Conservation (phyloP, 176 grass and related monocot genomes). For the Carex kokanica region DNA sequence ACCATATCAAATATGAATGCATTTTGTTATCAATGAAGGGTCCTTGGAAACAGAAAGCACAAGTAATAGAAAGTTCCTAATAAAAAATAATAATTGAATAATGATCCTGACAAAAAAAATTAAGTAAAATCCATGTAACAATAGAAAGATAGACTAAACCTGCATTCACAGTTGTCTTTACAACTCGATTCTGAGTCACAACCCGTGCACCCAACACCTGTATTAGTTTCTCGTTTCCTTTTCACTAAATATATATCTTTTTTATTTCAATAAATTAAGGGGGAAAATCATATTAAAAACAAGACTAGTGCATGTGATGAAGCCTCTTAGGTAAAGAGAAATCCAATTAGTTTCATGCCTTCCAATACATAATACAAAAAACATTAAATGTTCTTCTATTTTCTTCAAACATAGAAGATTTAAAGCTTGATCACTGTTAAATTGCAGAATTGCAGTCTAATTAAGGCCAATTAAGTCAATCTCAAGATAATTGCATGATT, state of each 20-base stretch:
- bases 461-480: neutral
- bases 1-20: neutral
- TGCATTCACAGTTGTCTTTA: slow-evolving; percentile 95
- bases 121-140: slow-evolving; percentile 10
- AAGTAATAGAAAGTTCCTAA: neutral
- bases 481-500: neutral
- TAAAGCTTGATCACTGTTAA: too few species aligned
- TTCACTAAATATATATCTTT: slow-evolving; percentile 97
- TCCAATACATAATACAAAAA: neutral
- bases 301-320: neutral
- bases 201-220: slow-evolving; percentile 69
- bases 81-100: neutral
- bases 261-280: slow-evolving; percentile 9
- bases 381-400: neutral
- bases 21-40: neutral
- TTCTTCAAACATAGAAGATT: too few species aligned
- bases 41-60: neutral
- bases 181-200: slow-evolving; percentile 75
- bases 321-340: neutral
- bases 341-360: neutral
- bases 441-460: neutral
- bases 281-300: slow-evolving; percentile 33
- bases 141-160: slow-evolving; percentile 42
- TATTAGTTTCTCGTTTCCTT: slow-evolving; percentile 68
- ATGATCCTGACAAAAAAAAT: neutral